Base-by-base conservation (phyloP, 2,329 filamentous ascomycete species). In the Elsinoe australis region DNA sequence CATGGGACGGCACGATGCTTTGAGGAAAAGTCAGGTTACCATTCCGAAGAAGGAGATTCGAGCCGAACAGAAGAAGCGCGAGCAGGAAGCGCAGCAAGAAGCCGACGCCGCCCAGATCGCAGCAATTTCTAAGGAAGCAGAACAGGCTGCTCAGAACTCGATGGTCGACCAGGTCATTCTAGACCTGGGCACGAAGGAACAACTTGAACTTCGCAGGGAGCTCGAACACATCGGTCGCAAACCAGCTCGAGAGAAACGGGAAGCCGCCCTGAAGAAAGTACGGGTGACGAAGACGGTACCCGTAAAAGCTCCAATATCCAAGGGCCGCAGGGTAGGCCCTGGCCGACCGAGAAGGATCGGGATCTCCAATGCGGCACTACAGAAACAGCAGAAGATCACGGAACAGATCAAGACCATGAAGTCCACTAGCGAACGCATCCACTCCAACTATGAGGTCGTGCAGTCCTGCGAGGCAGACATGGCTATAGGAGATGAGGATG, bases 401-500 rank as follows among this genome's bases (percentile, higher is more conserved):
- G 49, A 53, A 22, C 44, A 47, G 3, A 32, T 44, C 5, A 35
- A 39, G 19, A 28, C 32, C 6, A 29, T 51, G 12, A 50, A 49
- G 29, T 31, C 48, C 4, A 42, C 44, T 19, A 49, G 18, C 14
- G 47, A 52, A 7, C 52, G 52, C 9, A 50, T 54, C 26, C 51
- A 63, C 44, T 64, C 65, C 35, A 68, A 67, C 28, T 60, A 64
- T 10, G 62, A 63, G 8, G 64, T 64, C 26, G 66, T 70, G 32
- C 59, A 71, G 51, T 70, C 73, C 42, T 58, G 78, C 50, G 61
- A 72, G 7, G 65, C 70, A 18, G 64, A 58, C 12, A 67, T 77
- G 51, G 69, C 75, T 52, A 61, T 63, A 17, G 75, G 74, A 7
- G 67, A 77, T 21, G 60, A 68, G 18, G 66, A 70, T 32, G 71